Percentiles rank a stretch among this genome's conserved stretches.
Conservation (phyloP, 371 early-diverging fungal genomes). For the Apophysomyces trapeziformis region DNA sequence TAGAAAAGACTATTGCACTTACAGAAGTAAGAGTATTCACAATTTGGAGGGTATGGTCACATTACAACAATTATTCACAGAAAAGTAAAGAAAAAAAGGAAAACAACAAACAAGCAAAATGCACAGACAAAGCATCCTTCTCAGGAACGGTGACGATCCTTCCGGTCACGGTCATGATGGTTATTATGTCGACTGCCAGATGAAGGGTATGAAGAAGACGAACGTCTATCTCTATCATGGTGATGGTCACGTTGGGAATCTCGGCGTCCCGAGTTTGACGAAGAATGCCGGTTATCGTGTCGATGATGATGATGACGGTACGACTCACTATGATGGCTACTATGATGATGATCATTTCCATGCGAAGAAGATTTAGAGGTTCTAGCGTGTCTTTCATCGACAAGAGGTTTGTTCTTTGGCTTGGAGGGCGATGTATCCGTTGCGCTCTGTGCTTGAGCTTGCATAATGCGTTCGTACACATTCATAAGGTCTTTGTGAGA, state of each 20-base stretch:
- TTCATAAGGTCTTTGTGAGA: conserved; percentile 53
- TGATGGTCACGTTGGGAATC: conserved; percentile 1
- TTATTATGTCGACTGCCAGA: background rate
- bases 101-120: background rate
- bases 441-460: conserved; percentile 10
- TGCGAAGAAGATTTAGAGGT: background rate
- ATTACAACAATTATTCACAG: conserved; percentile 7
- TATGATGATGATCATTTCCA: background rate
- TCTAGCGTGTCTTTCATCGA: background rate
- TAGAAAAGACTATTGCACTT: conserved; percentile 4
- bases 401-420: background rate
- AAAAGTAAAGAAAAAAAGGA: background rate
- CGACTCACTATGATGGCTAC: conserved; percentile 1
- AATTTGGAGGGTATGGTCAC: conserved; percentile 8
- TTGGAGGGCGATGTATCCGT: background rate
- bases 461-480: conserved; percentile 53
- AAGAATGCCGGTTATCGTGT: conserved; percentile 5
- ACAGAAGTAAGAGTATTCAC: conserved; percentile 1
- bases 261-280: background rate
- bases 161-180: conserved; percentile 9
- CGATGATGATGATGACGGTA: conserved; percentile 1
- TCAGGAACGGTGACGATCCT: conserved; percentile 6
- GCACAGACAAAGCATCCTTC: background rate
- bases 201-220: conserved; percentile 8
- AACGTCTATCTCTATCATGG: conserved; percentile 8